Conservation (phyloP, 2,329 filamentous ascomycete species). For the Epichloe aotearoae region DNA sequence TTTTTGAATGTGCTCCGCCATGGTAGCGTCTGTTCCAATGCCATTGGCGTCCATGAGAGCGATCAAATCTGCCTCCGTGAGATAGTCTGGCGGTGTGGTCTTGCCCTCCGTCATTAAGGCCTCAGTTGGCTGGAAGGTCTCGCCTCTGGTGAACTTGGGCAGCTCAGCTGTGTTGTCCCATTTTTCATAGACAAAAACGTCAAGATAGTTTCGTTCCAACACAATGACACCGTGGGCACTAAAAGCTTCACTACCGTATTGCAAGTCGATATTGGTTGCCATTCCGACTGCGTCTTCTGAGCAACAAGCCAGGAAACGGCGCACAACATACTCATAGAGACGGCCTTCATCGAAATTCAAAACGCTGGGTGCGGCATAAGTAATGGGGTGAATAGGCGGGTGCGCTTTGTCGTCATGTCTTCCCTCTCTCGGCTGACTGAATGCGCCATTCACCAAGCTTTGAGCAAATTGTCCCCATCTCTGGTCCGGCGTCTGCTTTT, state of each 20-base stretch:
- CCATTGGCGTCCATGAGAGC: slow-evolving; percentile 97
- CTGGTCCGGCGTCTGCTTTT: slow-evolving; percentile 67
- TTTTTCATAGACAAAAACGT: slow-evolving; percentile 92
- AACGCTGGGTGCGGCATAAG: slow-evolving; percentile 58
- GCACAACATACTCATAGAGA: slow-evolving; percentile 84
- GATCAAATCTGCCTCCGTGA: slow-evolving; percentile 92
- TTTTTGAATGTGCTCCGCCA: slow-evolving; percentile 96
- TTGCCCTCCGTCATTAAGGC: slow-evolving; percentile 85
- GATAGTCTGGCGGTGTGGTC: slow-evolving; percentile 68
- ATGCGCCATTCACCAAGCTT: slow-evolving; percentile 59
- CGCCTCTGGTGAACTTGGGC: slow-evolving; percentile 65
- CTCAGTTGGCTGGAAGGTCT: slow-evolving; percentile 77
- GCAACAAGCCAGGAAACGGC: slow-evolving; percentile 89
- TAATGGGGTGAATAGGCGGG: slow-evolving; percentile 90
- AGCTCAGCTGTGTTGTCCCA: slow-evolving; percentile 83
- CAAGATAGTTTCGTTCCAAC: slow-evolving; percentile 79
- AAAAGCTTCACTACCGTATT: slow-evolving; percentile 75
- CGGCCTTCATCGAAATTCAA: slow-evolving; percentile 54
- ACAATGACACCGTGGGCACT: slow-evolving; percentile 74
- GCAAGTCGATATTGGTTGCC: slow-evolving; percentile 70
- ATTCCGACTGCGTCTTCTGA: slow-evolving; percentile 85
- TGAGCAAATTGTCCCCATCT: slow-evolving; percentile 75
- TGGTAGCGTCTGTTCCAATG: slow-evolving; percentile 95
- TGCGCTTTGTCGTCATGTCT: slow-evolving; percentile 92
- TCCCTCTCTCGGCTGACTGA: slow-evolving; percentile 69